Evolutionary conservation across 225 moss, liverwort and hornwort genomes (phyloP).

Genomic region (Neckera pumila): DNA sequence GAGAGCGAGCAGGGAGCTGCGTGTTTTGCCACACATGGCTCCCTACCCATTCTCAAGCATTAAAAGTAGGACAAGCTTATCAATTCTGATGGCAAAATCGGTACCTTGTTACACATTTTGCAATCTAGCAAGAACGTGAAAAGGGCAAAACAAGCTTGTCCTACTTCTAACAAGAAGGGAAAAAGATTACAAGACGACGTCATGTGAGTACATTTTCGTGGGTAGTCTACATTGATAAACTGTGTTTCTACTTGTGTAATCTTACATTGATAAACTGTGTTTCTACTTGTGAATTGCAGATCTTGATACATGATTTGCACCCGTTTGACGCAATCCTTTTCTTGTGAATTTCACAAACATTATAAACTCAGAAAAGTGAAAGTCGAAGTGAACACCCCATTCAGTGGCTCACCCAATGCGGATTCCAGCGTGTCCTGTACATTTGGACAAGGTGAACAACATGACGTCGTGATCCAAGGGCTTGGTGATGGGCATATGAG

Average conservation of each 20-base stretch:
- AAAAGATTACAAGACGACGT: background rate
- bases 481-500: conserved; percentile 2
- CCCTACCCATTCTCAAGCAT: background rate
- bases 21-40: background rate
- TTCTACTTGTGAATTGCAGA: background rate
- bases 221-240: background rate
- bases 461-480: conserved; percentile 7
- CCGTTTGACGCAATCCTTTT: background rate
- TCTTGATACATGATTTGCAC: background rate
- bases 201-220: background rate
- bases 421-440: conserved; percentile 16
- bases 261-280: background rate
- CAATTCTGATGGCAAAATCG: background rate
- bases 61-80: background rate
- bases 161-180: background rate
- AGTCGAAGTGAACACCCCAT: background rate
- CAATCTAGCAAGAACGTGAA: background rate
- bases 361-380: no score
- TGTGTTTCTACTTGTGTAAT: background rate
- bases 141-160: background rate
- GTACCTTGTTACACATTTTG: background rate
- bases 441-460: conserved; percentile 33
- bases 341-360: background rate
- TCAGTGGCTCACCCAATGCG: background rate
- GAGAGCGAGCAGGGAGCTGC: background rate